Conservation (phyloP, 306 rosid genomes). For the Amphicarpaea edgeworthii region DNA sequence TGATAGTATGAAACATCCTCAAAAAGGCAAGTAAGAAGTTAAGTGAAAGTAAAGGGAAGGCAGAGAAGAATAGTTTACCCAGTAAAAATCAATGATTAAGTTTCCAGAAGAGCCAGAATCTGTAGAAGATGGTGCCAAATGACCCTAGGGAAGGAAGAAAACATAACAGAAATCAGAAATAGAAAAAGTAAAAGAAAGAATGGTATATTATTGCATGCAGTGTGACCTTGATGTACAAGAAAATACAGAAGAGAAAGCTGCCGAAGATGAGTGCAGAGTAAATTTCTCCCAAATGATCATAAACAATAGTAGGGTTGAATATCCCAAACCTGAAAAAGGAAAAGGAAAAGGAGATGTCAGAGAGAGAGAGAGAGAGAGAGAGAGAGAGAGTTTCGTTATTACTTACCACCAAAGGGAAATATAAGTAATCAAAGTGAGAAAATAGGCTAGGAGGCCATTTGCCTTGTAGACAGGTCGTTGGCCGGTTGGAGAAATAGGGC, state of each 20-base stretch:
- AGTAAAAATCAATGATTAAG: slow-evolving; percentile 88
- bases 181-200: neutral
- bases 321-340: slow-evolving; percentile 82
- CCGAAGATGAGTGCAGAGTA: slow-evolving; percentile 87
- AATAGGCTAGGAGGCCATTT: slow-evolving; percentile 81
- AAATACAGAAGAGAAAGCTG: slow-evolving; percentile 86
- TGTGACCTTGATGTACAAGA: slow-evolving; percentile 90
- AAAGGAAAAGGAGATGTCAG: neutral
- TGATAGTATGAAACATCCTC: slow-evolving; percentile 19
- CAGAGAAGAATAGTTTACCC: slow-evolving; percentile 64
- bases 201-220: too few relatives aligned
- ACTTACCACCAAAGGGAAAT: slow-evolving; percentile 88
- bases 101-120: slow-evolving; percentile 95
- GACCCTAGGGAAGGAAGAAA: slow-evolving; percentile 85
- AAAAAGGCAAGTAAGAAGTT: too few relatives aligned
- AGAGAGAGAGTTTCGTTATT: too few relatives aligned
- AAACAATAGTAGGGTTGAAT: slow-evolving; percentile 85
- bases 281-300: slow-evolving; percentile 96
- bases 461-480: slow-evolving; percentile 90
- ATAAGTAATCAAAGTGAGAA: slow-evolving; percentile 75
- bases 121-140: slow-evolving; percentile 86
- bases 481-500: slow-evolving; percentile 90
- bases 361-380: neutral
- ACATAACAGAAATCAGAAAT: slow-evolving; percentile 48
- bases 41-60: too few relatives aligned